These are phyloP conservation scores for Epichloe sylvatica DNA, from an alignment of 2,329 filamentous ascomycete genomes.

Conservation along the genomic window DNA sequence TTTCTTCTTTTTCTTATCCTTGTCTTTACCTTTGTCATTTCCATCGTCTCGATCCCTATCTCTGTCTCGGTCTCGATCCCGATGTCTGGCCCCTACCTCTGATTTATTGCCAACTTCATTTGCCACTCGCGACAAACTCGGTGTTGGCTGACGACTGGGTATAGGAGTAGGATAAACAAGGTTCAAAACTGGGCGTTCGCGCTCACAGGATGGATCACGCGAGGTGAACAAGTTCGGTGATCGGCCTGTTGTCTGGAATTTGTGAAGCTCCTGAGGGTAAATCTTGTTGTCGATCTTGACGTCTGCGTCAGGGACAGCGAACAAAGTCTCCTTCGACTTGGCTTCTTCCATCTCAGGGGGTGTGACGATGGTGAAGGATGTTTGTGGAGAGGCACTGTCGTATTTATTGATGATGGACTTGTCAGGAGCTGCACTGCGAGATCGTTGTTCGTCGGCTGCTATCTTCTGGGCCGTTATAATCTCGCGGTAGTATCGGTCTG, in stretches of 20 bases:
- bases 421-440: slow-evolving; percentile 36
- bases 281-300: slow-evolving; percentile 47
- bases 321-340: slow-evolving; percentile 29
- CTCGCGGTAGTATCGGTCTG: slow-evolving; percentile 44
- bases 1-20: slow-evolving; percentile 8
- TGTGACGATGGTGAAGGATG: slow-evolving; percentile 35
- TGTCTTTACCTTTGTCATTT: slow-evolving; percentile 8
- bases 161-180: slow-evolving; percentile 46
- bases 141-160: slow-evolving; percentile 29
- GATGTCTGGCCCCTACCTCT: neutral
- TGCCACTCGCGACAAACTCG: slow-evolving; percentile 14
- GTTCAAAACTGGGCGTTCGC: slow-evolving; percentile 44
- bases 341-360: slow-evolving; percentile 37
- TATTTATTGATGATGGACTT: slow-evolving; percentile 43
- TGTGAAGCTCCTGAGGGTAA: slow-evolving; percentile 35
- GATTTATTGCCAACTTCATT: neutral
- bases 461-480: slow-evolving; percentile 38
- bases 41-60: neutral
- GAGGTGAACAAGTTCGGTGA: slow-evolving; percentile 25
- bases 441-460: slow-evolving; percentile 38
- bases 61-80: neutral
- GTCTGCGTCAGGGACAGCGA: slow-evolving; percentile 48
- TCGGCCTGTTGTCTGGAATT: slow-evolving; percentile 18
- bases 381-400: slow-evolving; percentile 23
- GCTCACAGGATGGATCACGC: slow-evolving; percentile 39